Evolutionary conservation across 2,329 filamentous ascomycete species (phyloP), one percentile per base, ranked within the genome.

Genomic region (Rhynchosporium agropyri): DNA sequence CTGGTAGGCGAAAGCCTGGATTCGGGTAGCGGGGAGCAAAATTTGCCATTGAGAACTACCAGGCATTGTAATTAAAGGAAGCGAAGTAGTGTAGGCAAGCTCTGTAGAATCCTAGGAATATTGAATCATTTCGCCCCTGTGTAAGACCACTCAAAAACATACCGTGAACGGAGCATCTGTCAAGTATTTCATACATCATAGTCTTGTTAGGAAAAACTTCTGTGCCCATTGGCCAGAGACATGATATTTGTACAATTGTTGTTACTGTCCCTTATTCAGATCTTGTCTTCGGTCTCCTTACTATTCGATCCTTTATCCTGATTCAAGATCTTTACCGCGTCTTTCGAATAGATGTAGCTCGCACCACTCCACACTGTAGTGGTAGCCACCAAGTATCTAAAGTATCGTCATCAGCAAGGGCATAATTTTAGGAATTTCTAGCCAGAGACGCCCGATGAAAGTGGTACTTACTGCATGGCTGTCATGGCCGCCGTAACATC

Each of bases 301-400:
- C 63, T 59, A 29, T 69, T 66, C 40, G 63, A 42, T 13, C 48
- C 38, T 31, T 60, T 59, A 6, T 68, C 63, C 60, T 79, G 77
- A 13, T 75, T 79, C 48, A 98, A 75, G 61, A 98, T 97, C 76
- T 89, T 96, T 38, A 98, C 93, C 0, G 92, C 94, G 71, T 96
- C 89, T 75, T 95, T 97, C 69, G 87, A 91, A 74, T 89, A 96
- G 6, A 96, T 82, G 75, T 99, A 99, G 76, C 93, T 97, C 13
- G 93, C 81, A 7, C 95, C 95, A 66, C 92, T 97, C 91, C 93
- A 98, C 5, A 96, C 77, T 0, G 95, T 99, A 3, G 95, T 99
- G 0, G 83, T 84, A 0, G 92, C 93, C 2, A 99, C 94, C 13
- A 96, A 77, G 70, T 91, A 94, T 73, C 70, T 94, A 75, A 20